Percentiles rank a stretch among this genome's conserved stretches.
Evolutionary conservation across 495 filamentous ascomycete genomes (phyloP).

Genomic region (Tuber umbilicatum): DNA sequence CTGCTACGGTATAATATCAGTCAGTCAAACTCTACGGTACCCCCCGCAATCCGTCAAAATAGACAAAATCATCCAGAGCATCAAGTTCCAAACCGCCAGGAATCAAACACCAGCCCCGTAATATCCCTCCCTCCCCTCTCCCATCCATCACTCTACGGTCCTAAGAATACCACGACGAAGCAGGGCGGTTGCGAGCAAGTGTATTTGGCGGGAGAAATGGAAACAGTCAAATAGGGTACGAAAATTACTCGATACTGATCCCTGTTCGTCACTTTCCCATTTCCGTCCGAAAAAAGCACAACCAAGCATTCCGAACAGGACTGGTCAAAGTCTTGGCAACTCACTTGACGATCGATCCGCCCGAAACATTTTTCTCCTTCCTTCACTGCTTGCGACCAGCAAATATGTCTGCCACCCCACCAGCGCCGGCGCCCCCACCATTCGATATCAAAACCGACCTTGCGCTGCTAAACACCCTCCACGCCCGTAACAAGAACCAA

Average conservation of each 20-base stretch:
- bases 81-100: not conserved
- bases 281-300: not conserved
- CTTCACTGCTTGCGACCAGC: not conserved
- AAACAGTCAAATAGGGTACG: not conserved
- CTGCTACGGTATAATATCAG: not conserved
- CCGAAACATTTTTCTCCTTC: not conserved
- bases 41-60: not conserved
- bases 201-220: not conserved
- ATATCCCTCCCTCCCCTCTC: not conserved
- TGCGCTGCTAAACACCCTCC: conserved; percentile 56
- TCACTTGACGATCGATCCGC: not conserved
- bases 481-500: conserved; percentile 78
- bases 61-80: not conserved
- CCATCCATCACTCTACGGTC: not conserved
- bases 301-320: not conserved
- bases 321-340: not conserved
- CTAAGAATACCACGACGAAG: not conserved
- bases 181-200: not conserved
- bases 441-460: conserved; percentile 40
- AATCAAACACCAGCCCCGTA: not conserved
- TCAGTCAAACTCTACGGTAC: not conserved
- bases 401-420: conserved; percentile 5
- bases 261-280: not conserved
- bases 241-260: not conserved
- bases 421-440: conserved; percentile 24